Evolutionary conservation across 305 asterid genomes (phyloP), one percentile per base, ranked within the genome.

Genomic region (Nicotiana rustica): DNA sequence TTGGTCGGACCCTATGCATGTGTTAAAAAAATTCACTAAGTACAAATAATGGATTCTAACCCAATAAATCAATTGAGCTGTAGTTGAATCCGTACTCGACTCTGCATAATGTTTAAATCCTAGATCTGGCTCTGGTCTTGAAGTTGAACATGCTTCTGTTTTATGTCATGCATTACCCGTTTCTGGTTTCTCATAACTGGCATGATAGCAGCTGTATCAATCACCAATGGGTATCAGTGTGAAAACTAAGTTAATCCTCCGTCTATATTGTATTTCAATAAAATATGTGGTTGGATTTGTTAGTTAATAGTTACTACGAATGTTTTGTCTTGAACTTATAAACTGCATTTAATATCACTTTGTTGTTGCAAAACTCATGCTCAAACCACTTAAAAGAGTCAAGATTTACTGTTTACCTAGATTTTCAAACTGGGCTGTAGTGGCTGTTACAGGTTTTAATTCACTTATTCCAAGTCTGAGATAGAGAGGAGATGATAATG

Each of bases 391-490:
- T 49, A 49, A 41, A 41, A 12, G 14, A 29, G 29, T 21, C 79
- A 44, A 70, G 36, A 70, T 73, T n/a, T 49, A 49, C 79, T 14
- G 15, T 21, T 80, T 18, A 66, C 49, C 76, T 67, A 66, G 83
- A 80, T 80, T 80, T 56, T 67, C 55, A 75, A 25, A 19, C 29
- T 75, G 65, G 59, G 65, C 15, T 75, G n/a, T 75, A 75, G 15
- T 75, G 47, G 65, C 25, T 52, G 65, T 75, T 52, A 75, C 6
- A 52, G 31, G 62, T 75, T 52, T 12, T 52, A 52, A 52, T 52
- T 52, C 6, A 13, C 17, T 52, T 52, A 10, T 12, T 52, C 59
- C 59, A 14, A 52, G 59, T 52, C 65, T 60, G 29, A 15, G 79
- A 25, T 49, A 73, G 79, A 73, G 41, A 49, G 6, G 79, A 25